Evolutionary conservation across 306 rosid genomes (phyloP).

Genomic region (Lagenaria siceraria): DNA sequence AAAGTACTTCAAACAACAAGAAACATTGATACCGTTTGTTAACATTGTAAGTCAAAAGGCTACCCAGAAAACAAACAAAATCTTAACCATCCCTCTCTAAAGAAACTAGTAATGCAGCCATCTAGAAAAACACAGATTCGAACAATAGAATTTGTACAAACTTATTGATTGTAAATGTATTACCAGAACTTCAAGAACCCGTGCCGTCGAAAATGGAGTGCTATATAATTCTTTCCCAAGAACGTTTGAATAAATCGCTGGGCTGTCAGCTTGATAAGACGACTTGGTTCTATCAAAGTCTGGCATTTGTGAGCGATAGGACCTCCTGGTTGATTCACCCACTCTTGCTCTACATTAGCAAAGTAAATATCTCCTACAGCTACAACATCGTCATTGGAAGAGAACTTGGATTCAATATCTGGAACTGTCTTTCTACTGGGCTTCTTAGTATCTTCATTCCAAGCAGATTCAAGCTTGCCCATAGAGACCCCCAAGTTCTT

Average conservation of each 20-base stretch:
- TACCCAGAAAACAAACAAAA: neutral
- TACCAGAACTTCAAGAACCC: slow-evolving; percentile 98
- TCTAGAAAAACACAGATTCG: neutral
- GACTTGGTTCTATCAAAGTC: slow-evolving; percentile 71
- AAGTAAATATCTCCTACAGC: slow-evolving; percentile 89
- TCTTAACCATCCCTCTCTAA: neutral
- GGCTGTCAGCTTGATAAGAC: slow-evolving; percentile 69
- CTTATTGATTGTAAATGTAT: neutral
- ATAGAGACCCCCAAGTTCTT: slow-evolving; percentile 48
- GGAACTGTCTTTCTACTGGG: slow-evolving; percentile 57
- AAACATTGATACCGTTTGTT: neutral
- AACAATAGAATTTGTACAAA: neutral
- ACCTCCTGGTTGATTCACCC: slow-evolving; percentile 94
- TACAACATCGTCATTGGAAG: slow-evolving; percentile 54
- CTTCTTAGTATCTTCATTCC: slow-evolving; percentile 60
- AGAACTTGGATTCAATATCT: slow-evolving; percentile 57
- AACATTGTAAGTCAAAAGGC: neutral
- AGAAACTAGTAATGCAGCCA: neutral
- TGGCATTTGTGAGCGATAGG: slow-evolving; percentile 85
- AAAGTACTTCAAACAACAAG: neutral
- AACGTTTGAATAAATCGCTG: slow-evolving; percentile 96
- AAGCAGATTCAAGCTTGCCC: slow-evolving; percentile 48
- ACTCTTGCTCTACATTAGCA: slow-evolving; percentile 64
- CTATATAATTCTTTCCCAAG: slow-evolving; percentile 67
- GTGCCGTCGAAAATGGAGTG: slow-evolving; percentile 84